Base-by-base conservation (phyloP, 441 rosid genomes). In the Corymbia citriodora region DNA sequence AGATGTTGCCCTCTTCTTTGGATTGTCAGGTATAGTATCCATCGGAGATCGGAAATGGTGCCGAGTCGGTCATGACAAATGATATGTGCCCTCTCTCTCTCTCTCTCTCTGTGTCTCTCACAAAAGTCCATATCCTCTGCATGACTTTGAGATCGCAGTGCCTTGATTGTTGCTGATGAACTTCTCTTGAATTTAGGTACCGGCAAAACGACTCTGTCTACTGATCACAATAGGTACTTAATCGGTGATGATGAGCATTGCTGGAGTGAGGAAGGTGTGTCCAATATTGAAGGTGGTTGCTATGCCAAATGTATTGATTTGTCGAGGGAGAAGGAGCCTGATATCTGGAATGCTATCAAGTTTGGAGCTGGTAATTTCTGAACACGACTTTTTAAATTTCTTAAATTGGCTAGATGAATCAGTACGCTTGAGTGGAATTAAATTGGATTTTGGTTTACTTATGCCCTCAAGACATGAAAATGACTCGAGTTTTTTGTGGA, bases 1-100 rank as follows among this genome's bases (percentile, higher is more conserved):
- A 93, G 99, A 98, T 92, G 99, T 98, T 93, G 99, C 99, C 92
- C 99, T 98, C 97, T 98, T 98, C 97, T 98, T 98, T 94, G 99
- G 99, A 91, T 94, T 98, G 92, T 98, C 99, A 96, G 99, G 99
- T 97, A 96, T 93, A 94, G 95, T 95, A 92, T 92, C 93, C 81
- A 89, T 90, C 92, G 87, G 93, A 91, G 90, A 87, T 88, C 89
- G 50, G 90, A 23, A 31, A 50, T 82, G 90, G 68, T 33, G 74
- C 74, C 90, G 79, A 63, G 88, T 90, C 55, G 89, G 89, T 59
- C 16, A 40, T 70, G 88, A 91, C 90, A 90, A 49, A 87, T 50
- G 92, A 92, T 92, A 91, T 23, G 90, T 91, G 91, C 91, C n/a
- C 92, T 68, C 92, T 87, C 88, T 72, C 83, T 59, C 85, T 55